Conservation (phyloP, 176 grass and related monocot genomes). For the Lolium multiflorum region DNA sequence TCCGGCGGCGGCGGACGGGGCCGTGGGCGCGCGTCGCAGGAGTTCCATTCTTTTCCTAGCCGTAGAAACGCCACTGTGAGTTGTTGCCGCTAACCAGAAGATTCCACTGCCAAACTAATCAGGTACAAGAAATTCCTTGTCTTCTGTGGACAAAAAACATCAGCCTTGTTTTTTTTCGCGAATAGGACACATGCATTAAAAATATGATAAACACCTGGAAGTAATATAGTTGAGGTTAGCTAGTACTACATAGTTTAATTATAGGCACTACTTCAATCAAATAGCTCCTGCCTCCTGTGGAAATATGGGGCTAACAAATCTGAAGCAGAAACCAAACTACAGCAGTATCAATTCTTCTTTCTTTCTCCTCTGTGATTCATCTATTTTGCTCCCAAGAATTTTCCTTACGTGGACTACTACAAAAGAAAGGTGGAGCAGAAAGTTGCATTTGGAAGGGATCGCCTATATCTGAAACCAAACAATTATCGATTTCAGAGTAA, state of each 20-base stretch:
- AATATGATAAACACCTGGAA: background rate
- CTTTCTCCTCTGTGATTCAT: background rate
- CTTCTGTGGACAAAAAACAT: background rate
- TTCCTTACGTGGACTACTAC: background rate
- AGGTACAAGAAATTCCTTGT: background rate
- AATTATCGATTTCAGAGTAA: background rate
- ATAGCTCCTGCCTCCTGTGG: background rate
- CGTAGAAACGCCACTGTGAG: too few relatives aligned
- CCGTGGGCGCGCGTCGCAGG: too few relatives aligned
- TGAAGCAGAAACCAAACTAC: background rate
- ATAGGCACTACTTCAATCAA: background rate
- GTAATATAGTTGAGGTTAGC: background rate
- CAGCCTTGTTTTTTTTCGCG: too few relatives aligned
- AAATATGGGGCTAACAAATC: background rate
- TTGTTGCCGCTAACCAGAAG: conserved; percentile 4
- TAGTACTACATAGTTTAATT: background rate
- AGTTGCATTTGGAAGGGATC: background rate
- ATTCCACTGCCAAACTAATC: conserved; percentile 32
- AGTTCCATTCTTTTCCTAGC: too few relatives aligned
- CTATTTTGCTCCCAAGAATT: background rate
- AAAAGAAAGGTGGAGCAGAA: too few relatives aligned
- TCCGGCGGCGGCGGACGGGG: too few relatives aligned
- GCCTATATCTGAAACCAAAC: background rate
- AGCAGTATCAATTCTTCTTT: background rate
- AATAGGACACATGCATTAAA: too few relatives aligned